phyloP scores from a whole-genome alignment of 371 early-diverging fungal genomes.

The Entomophthora muscae region DNA sequence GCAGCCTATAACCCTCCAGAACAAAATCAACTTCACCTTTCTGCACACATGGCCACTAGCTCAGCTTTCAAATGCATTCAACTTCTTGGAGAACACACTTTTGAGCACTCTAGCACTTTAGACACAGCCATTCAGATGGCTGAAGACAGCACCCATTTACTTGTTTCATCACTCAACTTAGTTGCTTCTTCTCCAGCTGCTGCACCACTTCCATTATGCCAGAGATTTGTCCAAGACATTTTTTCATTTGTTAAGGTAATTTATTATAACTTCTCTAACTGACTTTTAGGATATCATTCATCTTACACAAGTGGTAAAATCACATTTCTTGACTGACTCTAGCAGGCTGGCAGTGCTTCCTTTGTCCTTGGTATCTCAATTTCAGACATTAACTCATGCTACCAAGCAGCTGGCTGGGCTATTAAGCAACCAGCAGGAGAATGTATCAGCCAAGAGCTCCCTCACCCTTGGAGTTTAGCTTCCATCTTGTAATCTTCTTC shows the following conservation, averaged over 20 bases:
- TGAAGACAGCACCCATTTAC: neutral
- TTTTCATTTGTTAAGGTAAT: neutral
- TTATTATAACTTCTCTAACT: neutral
- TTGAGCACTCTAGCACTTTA: neutral
- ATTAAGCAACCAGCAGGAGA: neutral
- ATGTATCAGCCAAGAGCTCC: too few relatives aligned
- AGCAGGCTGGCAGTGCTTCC: neutral
- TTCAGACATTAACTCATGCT: neutral
- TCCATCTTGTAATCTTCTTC: too few relatives aligned
- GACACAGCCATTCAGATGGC: neutral
- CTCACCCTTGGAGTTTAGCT: too few relatives aligned
- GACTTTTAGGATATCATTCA: neutral
- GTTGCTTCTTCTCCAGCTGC: neutral
- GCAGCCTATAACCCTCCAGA: neutral
- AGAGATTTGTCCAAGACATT: neutral
- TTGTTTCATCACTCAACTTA: neutral
- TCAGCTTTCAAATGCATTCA: neutral
- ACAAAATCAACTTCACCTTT: neutral
- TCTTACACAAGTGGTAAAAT: neutral
- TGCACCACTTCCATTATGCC: neutral
- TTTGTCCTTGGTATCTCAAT: neutral
- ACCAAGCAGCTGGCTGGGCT: neutral
- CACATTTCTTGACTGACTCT: neutral
- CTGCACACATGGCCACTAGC: constrained; percentile 2
- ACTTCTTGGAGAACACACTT: neutral